A percentile compares a stretch with the other conserved stretches of the same genome.
Conservation (phyloP, 73 alveolate species). For the Tetrahymena elliotti region DNA sequence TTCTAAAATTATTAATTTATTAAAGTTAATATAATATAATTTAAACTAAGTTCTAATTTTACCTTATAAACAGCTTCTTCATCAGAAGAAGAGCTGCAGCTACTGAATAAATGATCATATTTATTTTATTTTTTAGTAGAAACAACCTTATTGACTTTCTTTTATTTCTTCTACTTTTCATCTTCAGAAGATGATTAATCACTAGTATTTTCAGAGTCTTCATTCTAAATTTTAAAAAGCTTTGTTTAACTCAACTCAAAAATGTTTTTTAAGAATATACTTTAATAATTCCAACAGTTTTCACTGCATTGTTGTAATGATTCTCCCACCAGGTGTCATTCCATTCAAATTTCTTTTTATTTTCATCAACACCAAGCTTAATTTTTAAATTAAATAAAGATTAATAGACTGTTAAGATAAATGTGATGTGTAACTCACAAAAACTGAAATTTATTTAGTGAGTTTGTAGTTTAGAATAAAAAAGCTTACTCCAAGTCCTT, state of each 20-base stretch:
- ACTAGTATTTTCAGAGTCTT: neutral
- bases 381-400: neutral
- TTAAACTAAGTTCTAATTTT: neutral
- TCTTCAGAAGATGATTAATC: neutral
- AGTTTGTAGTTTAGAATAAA: neutral
- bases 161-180: neutral
- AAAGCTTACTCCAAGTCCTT: neutral
- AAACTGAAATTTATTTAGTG: neutral
- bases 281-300: neutral
- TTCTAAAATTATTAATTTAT: neutral
- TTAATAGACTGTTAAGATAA: neutral
- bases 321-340: conserved; percentile 1
- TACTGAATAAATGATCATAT: neutral
- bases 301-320: neutral
- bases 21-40: neutral
- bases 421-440: neutral
- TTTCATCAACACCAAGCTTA: neutral
- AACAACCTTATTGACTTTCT: neutral
- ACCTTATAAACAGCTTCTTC: neutral
- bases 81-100: neutral
- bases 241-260: neutral
- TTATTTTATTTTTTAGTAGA: neutral
- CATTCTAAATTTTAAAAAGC: neutral
- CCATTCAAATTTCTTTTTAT: neutral
- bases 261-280: neutral